Evolutionary conservation across 768 basidiomycete genomes (phyloP).

Genomic region (Termitomyces titanicus): DNA sequence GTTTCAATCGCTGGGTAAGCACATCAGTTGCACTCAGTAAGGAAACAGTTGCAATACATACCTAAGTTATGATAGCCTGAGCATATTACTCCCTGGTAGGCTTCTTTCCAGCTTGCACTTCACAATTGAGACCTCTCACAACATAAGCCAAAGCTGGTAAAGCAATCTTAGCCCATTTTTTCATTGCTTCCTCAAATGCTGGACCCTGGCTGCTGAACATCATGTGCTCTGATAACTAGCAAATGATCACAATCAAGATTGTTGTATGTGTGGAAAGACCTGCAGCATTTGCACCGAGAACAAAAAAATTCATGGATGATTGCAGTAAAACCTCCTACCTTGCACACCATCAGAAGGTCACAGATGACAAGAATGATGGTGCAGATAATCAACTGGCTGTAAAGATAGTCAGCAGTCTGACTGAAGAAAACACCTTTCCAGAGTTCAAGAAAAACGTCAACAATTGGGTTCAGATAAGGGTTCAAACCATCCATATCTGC

Average conservation of each 20-base stretch:
- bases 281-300: constrained; percentile 6
- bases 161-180: background rate
- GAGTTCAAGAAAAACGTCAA: constrained; percentile 21
- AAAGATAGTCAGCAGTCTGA: background rate
- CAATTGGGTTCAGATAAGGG: constrained; percentile 21
- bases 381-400: constrained; percentile 3
- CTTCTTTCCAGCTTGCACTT: background rate
- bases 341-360: constrained; percentile 25
- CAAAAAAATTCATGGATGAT: constrained; percentile 1
- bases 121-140: background rate
- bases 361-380: constrained; percentile 20
- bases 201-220: background rate
- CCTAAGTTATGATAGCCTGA: background rate
- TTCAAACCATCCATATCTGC: constrained; percentile 17
- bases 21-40: background rate
- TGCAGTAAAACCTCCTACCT: constrained; percentile 21
- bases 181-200: background rate
- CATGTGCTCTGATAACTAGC: background rate
- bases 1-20: background rate
- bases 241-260: constrained; percentile 7
- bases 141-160: background rate
- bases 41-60: background rate
- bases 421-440: constrained; percentile 11
- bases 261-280: background rate
- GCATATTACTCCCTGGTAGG: background rate